These are phyloP conservation scores for Pleomassaria siparia DNA, from an alignment of 2,329 filamentous ascomycete genomes.

Conservation along the genomic window DNA sequence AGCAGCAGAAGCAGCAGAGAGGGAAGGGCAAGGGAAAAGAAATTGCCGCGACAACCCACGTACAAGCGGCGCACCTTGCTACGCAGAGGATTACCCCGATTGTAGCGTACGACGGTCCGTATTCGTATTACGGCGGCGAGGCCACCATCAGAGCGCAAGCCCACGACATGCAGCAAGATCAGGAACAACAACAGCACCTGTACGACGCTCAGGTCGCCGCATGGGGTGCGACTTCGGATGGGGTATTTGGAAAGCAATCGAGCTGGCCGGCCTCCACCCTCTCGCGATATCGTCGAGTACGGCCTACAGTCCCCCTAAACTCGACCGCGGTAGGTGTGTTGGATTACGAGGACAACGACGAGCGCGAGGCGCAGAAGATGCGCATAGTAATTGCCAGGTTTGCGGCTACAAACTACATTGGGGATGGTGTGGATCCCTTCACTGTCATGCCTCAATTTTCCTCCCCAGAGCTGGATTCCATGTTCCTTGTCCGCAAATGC, in stretches of 20 bases:
- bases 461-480: constrained; percentile 15
- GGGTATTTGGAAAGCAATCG: background rate
- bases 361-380: constrained; percentile 18
- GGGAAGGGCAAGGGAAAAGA: constrained; percentile 1
- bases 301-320: constrained; percentile 5
- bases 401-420: constrained; percentile 13
- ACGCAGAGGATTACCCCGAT: constrained; percentile 9
- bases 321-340: constrained; percentile 7
- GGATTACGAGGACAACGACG: constrained; percentile 20
- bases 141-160: background rate
- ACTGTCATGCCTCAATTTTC: constrained; percentile 23
- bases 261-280: background rate
- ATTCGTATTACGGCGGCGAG: background rate
- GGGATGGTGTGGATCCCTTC: constrained; percentile 25
- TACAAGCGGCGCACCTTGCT: background rate
- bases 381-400: constrained; percentile 16
- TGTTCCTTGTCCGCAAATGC: constrained; percentile 23
- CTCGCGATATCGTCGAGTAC: constrained; percentile 7
- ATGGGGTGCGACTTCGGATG: constrained; percentile 2
- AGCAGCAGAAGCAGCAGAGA: constrained; percentile 13
- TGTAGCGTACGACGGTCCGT: background rate
- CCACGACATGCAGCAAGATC: background rate
- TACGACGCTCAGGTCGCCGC: constrained; percentile 7
- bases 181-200: constrained; percentile 5
- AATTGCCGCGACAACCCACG: background rate